phyloP scores from a whole-genome alignment of 768 basidiomycete genomes.

The Mycena galopus region DNA sequence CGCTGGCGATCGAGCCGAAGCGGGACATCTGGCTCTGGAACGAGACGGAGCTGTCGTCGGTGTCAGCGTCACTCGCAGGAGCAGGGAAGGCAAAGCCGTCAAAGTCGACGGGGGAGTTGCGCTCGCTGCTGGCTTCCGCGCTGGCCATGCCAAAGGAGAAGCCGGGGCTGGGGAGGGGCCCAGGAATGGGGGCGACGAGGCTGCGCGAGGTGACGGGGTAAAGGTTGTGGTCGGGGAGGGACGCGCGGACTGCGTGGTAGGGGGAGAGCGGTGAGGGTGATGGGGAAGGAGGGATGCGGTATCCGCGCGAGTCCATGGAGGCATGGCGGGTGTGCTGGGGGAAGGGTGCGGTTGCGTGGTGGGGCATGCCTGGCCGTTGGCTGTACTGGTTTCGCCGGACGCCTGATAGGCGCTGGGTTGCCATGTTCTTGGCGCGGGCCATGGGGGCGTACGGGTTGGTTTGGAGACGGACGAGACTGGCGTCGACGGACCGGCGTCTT shows the following conservation, averaged over 20 bases:
- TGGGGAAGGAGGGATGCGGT: constrained; percentile 53
- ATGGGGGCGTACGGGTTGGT: constrained; percentile 63
- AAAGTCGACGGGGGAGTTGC: constrained; percentile 64
- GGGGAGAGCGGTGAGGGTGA: constrained; percentile 61
- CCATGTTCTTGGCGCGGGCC: constrained; percentile 67
- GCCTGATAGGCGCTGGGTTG: constrained; percentile 50
- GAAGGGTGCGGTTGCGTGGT: constrained; percentile 49
- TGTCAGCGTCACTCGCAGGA: constrained; percentile 60
- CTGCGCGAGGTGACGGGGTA: constrained; percentile 63
- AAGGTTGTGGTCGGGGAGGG: constrained; percentile 64
- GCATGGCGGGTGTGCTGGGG: constrained; percentile 56
- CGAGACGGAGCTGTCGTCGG: constrained; percentile 61
- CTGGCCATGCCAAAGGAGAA: constrained; percentile 76
- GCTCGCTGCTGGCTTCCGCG: constrained; percentile 62
- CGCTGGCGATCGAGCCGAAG: constrained; percentile 74
- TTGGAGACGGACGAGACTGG: constrained; percentile 64
- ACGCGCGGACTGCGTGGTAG: constrained; percentile 57
- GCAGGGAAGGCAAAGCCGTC: constrained; percentile 62
- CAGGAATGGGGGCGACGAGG: constrained; percentile 60
- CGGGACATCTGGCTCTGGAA: constrained; percentile 67
- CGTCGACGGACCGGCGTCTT: constrained; percentile 60
- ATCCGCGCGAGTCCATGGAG: constrained; percentile 56
- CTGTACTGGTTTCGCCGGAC: constrained; percentile 50
- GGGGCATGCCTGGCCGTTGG: constrained; percentile 39
- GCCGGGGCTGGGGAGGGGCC: constrained; percentile 71